Conservation (phyloP, 78 protist species). For the Trichosphaerium sp. region DNA sequence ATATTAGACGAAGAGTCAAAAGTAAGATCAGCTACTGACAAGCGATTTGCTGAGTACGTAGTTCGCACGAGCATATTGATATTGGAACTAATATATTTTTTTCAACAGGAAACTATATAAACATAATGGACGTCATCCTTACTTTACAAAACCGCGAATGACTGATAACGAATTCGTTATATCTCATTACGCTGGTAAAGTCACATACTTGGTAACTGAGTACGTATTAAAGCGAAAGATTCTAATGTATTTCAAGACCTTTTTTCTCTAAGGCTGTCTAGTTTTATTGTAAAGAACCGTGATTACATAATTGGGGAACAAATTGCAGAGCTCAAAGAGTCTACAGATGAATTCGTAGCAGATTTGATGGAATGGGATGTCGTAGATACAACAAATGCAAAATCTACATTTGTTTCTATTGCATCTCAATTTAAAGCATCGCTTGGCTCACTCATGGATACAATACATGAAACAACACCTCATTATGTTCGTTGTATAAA, state of each 20-base stretch:
- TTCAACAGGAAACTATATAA: too few species aligned
- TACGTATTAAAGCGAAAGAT: background rate
- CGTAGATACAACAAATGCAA: background rate
- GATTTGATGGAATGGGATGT: too few species aligned
- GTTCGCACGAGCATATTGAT: background rate
- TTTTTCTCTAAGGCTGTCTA: too few species aligned
- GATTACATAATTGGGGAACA: constrained; percentile 60
- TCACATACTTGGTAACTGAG: background rate
- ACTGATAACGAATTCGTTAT: constrained; percentile 38
- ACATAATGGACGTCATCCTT: constrained; percentile 18
- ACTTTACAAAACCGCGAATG: constrained; percentile 43
- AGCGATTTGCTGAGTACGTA: background rate
- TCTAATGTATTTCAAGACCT: background rate
- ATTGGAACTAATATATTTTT: background rate
- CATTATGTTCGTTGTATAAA: constrained; percentile 78
- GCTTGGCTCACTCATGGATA: constrained; percentile 44
- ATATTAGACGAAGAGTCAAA: constrained; percentile 77
- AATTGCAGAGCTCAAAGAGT: constrained; percentile 14
- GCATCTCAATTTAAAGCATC: background rate
- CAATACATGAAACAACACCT: constrained; percentile 55
- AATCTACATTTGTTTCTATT: background rate
- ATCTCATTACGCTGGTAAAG: constrained; percentile 79
- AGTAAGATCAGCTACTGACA: constrained; percentile 48
- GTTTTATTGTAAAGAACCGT: constrained; percentile 74
- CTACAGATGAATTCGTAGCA: background rate